Evolutionary conservation across 169 alveolate genomes (phyloP), one percentile per base, ranked within the genome.

Genomic region (Plasmodium vinckei): DNA sequence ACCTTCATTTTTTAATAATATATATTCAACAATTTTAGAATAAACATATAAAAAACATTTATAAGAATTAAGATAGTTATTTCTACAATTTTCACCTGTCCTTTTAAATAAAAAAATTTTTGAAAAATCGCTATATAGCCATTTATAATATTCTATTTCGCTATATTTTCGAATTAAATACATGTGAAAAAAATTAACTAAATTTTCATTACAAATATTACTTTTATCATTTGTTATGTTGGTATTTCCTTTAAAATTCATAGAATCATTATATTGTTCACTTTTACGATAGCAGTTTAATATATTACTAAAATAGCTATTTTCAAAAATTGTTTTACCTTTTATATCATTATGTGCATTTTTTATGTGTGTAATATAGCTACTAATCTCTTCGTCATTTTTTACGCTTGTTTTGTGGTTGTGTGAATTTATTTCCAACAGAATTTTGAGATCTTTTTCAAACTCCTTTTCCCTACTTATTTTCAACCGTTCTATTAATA

Each of bases 161-260:
- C 87, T 69, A 19, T 69, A 47, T 27, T 86, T 86, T 54, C 86
- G 44, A 9, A 86, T 72, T 39, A 86, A 59, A 44, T 86, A 70
- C 70, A 72, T 63, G 39, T 70, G 67, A 19, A 59, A 86, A 42
- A 86, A 70, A 12, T 19, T 70, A 10, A 57, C 7, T 49, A 68
- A 51, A 5, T 86, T 57, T 27, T 65, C 72, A 9, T 9, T 49
- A 53, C 1, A 67, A 64, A 9, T 2, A 21, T 27, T 12, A 7
- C 33, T n/a, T 10, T n/a, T 21, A 5, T 13, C 5, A 13, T 4
- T 5, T 39, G 9, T 27, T 59, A n/a, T 19, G 39, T 21, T 7
- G n/a, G 0, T 42, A 59, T 1, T 51, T 5, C 7, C 19, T 12
- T 60, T 33, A 33, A 12, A 25, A 5, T 77, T 61, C 57, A 63